These are phyloP conservation scores for Boletus reticulatus DNA, from an alignment of 768 basidiomycete genomes.

Conservation along the genomic window DNA sequence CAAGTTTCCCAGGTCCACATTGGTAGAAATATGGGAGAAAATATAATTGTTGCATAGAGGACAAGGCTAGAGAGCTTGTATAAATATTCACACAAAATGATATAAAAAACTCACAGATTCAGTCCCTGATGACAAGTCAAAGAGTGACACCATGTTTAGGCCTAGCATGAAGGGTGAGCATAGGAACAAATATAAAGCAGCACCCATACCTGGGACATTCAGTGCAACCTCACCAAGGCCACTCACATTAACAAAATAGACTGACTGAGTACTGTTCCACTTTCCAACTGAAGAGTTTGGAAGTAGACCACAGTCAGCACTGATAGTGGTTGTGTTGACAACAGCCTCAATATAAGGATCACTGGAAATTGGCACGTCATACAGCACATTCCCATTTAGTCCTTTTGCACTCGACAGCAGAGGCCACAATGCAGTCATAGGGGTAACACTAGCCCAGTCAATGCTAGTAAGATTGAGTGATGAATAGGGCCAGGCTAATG, in stretches of 20 bases:
- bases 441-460: neutral
- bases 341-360: constrained; percentile 1
- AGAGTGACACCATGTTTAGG: neutral
- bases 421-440: neutral
- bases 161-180: neutral
- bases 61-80: neutral
- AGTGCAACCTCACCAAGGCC: constrained; percentile 3
- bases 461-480: neutral
- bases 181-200: neutral
- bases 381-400: constrained; percentile 11
- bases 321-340: constrained; percentile 18
- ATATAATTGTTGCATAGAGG: neutral
- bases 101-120: neutral
- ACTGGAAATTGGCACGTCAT: constrained; percentile 11
- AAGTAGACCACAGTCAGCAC: constrained; percentile 14
- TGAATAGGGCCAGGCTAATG: neutral
- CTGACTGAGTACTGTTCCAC: neutral
- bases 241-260: neutral
- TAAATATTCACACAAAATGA: neutral
- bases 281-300: constrained; percentile 1
- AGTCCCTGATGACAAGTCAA: neutral
- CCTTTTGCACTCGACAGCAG: constrained; percentile 1
- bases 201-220: neutral
- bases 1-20: constrained; percentile 1
- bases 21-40: neutral